A percentile compares a stretch with the other conserved stretches of the same genome.
phyloP scores from a whole-genome alignment of 305 asterid genomes.

The Solanum chacoense region DNA sequence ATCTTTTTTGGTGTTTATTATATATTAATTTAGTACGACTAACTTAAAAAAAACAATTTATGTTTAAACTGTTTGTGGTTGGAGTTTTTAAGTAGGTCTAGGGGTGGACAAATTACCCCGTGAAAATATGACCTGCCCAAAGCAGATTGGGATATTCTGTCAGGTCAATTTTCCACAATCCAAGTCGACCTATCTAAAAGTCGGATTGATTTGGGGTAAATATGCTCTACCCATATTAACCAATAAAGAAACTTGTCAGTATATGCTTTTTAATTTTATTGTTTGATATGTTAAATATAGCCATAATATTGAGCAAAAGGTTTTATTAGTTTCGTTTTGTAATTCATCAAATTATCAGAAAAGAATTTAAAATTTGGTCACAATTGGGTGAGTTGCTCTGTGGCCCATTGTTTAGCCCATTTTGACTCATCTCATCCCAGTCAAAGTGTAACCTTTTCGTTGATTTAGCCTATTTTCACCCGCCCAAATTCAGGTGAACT shows the following conservation, averaged over 20 bases:
- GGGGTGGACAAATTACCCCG: background rate
- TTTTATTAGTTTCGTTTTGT: background rate
- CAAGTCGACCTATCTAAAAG: background rate
- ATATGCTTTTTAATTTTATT: background rate
- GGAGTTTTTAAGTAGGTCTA: background rate
- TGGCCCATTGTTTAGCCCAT: background rate
- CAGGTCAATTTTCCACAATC: background rate
- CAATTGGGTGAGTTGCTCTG: background rate
- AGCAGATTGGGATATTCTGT: background rate
- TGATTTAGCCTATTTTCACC: background rate
- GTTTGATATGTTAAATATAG: background rate
- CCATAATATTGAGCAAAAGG: background rate
- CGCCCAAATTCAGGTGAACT: background rate
- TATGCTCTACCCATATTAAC: background rate
- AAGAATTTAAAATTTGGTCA: background rate
- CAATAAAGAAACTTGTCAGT: background rate
- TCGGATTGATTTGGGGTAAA: background rate
- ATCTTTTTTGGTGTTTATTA: background rate
- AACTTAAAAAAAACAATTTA: background rate
- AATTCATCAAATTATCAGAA: background rate
- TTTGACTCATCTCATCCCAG: background rate
- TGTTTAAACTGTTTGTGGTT: background rate
- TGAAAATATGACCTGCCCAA: background rate
- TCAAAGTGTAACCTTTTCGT: background rate
- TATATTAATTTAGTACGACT: background rate